Evolutionary conservation across 1,284 basidiomycete genomes (phyloP).

Genomic region (Meripilus lineatus): DNA sequence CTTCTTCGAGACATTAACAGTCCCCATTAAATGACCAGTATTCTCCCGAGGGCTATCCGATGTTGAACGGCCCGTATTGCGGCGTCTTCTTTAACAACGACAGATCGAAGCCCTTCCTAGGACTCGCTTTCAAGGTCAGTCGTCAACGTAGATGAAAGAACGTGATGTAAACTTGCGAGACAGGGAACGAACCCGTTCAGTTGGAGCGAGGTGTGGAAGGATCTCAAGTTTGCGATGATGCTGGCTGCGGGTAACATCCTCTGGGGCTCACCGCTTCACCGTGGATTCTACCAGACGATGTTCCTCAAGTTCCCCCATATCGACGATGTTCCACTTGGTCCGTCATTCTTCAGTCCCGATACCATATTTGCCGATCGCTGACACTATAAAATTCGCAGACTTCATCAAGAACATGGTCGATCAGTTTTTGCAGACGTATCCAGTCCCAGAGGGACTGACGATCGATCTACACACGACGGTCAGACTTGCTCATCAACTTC

Average conservation of each 20-base stretch:
- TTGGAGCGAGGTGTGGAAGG: conserved; percentile 3
- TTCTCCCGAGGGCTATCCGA: not conserved
- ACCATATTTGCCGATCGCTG: no score
- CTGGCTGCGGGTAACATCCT: conserved; percentile 4
- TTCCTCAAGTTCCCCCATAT: conserved; percentile 6
- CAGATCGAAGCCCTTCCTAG: conserved; percentile 7
- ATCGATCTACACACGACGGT: no score
- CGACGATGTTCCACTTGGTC: not conserved
- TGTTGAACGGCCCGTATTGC: conserved; percentile 5
- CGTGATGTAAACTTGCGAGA: not conserved
- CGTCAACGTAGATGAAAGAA: not conserved
- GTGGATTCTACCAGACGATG: conserved; percentile 9
- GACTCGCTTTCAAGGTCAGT: conserved; percentile 10
- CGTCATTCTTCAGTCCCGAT: no score
- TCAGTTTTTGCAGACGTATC: no score
- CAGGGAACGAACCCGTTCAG: conserved; percentile 5
- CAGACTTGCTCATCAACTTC: no score
- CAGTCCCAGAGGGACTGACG: no score
- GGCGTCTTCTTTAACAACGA: conserved; percentile 8
- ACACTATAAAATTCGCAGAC: no score
- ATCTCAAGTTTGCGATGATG: conserved; percentile 4
- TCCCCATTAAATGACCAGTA: not conserved
- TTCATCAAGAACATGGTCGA: no score
- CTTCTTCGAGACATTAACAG: not conserved
- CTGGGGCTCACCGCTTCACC: conserved; percentile 3